phyloP scores from a whole-genome alignment of 495 filamentous ascomycete genomes.

The Daldinia grandis region DNA sequence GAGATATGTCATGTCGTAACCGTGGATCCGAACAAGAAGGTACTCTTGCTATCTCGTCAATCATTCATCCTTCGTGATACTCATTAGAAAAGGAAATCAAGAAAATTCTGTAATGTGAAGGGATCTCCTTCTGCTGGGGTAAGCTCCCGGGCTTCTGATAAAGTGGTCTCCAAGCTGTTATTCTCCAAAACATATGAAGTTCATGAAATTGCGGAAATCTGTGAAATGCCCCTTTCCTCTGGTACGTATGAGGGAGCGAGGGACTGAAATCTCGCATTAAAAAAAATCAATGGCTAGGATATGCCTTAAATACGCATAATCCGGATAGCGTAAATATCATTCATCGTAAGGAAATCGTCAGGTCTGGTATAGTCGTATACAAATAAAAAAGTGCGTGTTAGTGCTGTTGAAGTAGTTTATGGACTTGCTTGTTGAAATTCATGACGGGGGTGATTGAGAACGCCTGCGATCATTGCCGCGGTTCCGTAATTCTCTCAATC shows the following conservation, averaged over 20 bases:
- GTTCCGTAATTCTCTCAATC: constrained; percentile 59
- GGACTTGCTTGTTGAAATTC: constrained; percentile 8
- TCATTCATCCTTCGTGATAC: constrained; percentile 43
- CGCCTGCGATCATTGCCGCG: constrained; percentile 45
- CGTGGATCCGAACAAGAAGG: constrained; percentile 43
- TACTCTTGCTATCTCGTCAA: constrained; percentile 42
- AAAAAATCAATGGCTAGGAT: constrained; percentile 14
- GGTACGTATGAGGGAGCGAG: constrained; percentile 5
- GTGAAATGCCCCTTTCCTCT: constrained; percentile 12
- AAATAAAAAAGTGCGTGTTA: constrained; percentile 17
- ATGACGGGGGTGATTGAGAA: constrained; percentile 54
- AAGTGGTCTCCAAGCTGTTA: constrained; percentile 35
- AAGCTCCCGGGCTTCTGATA: constrained; percentile 8
- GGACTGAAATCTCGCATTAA: constrained; percentile 10
- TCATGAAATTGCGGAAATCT: constrained; percentile 15
- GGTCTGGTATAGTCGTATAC: constrained; percentile 37
- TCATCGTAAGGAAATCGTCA: constrained; percentile 46
- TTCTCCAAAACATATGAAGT: constrained; percentile 18
- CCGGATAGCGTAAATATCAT: constrained; percentile 40
- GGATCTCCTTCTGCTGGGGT: constrained; percentile 14
- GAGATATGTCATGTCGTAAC: constrained; percentile 41
- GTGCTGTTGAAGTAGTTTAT: constrained; percentile 10
- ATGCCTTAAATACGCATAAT: constrained; percentile 26
- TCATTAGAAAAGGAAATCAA: constrained; percentile 37
- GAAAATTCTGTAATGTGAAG: constrained; percentile 19